phyloP scores from a whole-genome alignment of 1,284 basidiomycete species.

The Apiotrichum sp. region DNA sequence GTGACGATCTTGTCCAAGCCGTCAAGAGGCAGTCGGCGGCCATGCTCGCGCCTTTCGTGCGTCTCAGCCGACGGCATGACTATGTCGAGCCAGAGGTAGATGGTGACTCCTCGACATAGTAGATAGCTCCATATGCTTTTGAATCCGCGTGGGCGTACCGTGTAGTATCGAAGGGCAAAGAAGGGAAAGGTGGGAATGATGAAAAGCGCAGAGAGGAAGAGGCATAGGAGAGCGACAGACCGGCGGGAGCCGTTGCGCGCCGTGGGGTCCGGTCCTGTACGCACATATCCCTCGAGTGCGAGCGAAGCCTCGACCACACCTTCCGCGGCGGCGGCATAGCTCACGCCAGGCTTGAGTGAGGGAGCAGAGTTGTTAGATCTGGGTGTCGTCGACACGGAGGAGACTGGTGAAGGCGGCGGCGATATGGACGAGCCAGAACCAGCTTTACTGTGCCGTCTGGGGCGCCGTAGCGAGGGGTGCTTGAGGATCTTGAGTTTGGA shows the following conservation, averaged over 20 bases:
- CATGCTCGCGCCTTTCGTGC: neutral
- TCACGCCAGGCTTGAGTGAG: neutral
- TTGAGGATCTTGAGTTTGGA: neutral
- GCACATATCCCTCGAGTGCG: neutral
- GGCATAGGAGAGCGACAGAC: neutral
- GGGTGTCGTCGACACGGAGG: neutral
- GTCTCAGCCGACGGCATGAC: neutral
- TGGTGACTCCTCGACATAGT: neutral
- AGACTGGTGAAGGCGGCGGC: too few species aligned
- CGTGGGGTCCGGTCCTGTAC: neutral
- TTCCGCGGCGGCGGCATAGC: neutral
- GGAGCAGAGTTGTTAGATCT: neutral
- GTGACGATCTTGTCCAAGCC: neutral
- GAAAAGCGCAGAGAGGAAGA: neutral
- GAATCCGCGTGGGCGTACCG: neutral
- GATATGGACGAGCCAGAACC: neutral
- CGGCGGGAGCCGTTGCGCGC: neutral
- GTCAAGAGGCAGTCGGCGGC: neutral
- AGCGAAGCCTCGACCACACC: neutral
- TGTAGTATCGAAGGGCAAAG: neutral
- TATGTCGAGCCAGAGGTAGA: neutral
- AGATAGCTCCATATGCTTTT: neutral
- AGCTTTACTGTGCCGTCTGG: too few species aligned
- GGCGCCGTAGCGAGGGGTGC: neutral
- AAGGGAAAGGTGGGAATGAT: neutral